Percentiles rank a stretch among this genome's conserved stretches.
Evolutionary conservation across 768 basidiomycete genomes (phyloP).

Genomic region (Lactarius hengduanensis): DNA sequence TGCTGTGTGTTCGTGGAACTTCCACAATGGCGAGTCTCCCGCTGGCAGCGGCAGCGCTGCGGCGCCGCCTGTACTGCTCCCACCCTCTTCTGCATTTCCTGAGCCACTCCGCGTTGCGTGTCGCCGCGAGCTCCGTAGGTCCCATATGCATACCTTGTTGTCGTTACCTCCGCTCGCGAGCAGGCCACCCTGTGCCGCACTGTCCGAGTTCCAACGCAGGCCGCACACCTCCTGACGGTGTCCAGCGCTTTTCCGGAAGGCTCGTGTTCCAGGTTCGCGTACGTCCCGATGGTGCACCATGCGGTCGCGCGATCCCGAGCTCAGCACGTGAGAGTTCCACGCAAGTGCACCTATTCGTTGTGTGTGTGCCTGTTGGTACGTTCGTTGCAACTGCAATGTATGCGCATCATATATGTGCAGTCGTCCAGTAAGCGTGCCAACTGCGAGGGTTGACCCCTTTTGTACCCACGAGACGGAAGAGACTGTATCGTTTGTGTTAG

Average conservation of each 20-base stretch:
- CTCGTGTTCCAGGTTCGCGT: slow-evolving; percentile 59
- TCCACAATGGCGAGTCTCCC: slow-evolving; percentile 75
- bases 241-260: slow-evolving; percentile 69
- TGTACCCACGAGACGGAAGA: slow-evolving; percentile 95
- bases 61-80: slow-evolving; percentile 31
- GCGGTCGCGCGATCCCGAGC: slow-evolving; percentile 89
- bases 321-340: slow-evolving; percentile 87
- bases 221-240: slow-evolving; percentile 97
- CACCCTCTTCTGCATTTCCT: slow-evolving; percentile 35
- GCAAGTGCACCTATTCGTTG: slow-evolving; percentile 92
- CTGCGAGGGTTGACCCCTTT: slow-evolving; percentile 84
- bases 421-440: slow-evolving; percentile 87
- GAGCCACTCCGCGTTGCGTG: slow-evolving; percentile 30
- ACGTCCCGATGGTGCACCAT: slow-evolving; percentile 92
- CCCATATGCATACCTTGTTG: slow-evolving; percentile 99
- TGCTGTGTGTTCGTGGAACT: slow-evolving; percentile 95
- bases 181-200: slow-evolving; percentile 46
- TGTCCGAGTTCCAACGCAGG: slow-evolving; percentile 79
- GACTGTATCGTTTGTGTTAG: slow-evolving; percentile 62
- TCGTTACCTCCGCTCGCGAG: slow-evolving; percentile 97
- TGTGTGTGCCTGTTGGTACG: slow-evolving; percentile 79
- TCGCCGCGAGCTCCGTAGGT: slow-evolving; percentile 66
- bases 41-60: slow-evolving; percentile 34
- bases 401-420: slow-evolving; percentile 93
- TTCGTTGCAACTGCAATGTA: slow-evolving; percentile 69